Percentiles rank a stretch among this genome's conserved stretches.
Conservation (phyloP, 192 early-diverging fungal genomes). For the Powellomyces hirtus region DNA sequence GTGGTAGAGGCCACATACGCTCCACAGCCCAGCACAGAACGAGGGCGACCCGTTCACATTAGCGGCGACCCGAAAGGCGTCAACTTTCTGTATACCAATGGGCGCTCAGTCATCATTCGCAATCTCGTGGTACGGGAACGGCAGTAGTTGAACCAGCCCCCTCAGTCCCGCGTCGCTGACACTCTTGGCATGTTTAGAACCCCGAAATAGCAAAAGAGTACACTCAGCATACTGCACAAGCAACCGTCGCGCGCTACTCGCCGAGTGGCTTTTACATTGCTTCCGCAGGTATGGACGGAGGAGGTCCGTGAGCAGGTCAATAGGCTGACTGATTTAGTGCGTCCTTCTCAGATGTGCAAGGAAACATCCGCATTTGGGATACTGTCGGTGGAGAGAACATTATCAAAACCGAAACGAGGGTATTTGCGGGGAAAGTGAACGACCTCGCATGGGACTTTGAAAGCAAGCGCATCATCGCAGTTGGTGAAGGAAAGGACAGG, state of each 20-base stretch:
- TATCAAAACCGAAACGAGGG: slow-evolving; percentile 78
- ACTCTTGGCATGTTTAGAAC: slow-evolving; percentile 47
- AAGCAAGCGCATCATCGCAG: slow-evolving; percentile 93
- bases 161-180: neutral
- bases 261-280: slow-evolving; percentile 95
- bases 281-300: slow-evolving; percentile 74
- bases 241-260: slow-evolving; percentile 85
- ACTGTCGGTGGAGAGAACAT: slow-evolving; percentile 71
- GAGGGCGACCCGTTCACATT: slow-evolving; percentile 80
- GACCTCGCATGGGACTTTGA: slow-evolving; percentile 95
- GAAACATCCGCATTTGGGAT: slow-evolving; percentile 96
- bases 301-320: neutral
- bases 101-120: slow-evolving; percentile 82
- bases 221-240: slow-evolving; percentile 70
- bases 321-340: neutral
- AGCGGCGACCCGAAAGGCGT: slow-evolving; percentile 80
- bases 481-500: slow-evolving; percentile 88
- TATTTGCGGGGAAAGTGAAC: slow-evolving; percentile 71
- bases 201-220: slow-evolving; percentile 79
- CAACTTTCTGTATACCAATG: slow-evolving; percentile 86
- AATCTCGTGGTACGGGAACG: slow-evolving; percentile 60
- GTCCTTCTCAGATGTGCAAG: slow-evolving; percentile 60
- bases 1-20: slow-evolving; percentile 54
- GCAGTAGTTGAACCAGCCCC: neutral
- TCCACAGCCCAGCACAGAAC: slow-evolving; percentile 70